Percentiles rank a stretch among this genome's conserved stretches.
Conservation (phyloP, 139 green algal species). For the Gonium pectorale region DNA sequence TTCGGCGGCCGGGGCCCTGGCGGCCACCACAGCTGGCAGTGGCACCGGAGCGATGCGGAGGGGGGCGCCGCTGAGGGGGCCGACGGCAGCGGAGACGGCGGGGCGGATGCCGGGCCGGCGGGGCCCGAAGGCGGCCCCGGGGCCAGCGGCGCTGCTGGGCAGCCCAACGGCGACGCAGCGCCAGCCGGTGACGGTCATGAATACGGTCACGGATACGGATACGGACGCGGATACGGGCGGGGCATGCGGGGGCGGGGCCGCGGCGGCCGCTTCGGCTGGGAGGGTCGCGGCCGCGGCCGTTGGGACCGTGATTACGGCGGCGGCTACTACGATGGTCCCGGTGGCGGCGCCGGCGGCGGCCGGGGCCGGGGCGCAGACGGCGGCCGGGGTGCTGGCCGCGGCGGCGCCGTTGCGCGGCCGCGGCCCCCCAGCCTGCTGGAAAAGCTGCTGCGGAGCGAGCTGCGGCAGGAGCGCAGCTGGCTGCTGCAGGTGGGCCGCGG, state of each 20-base stretch:
- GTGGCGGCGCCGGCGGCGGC: neutral
- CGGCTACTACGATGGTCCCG: neutral
- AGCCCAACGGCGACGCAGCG: neutral
- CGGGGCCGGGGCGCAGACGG: neutral
- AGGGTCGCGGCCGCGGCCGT: neutral
- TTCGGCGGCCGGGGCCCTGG: slow-evolving; percentile 11
- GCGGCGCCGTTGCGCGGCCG: neutral
- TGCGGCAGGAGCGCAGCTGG: slow-evolving; percentile 60
- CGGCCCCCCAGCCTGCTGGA: slow-evolving; percentile 43
- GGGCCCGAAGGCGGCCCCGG: too few relatives aligned
- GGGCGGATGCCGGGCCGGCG: neutral
- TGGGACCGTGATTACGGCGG: neutral
- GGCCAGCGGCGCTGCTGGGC: neutral
- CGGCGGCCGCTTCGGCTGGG: neutral
- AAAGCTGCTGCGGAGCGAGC: slow-evolving; percentile 49
- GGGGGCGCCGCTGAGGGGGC: neutral
- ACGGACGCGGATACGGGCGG: neutral
- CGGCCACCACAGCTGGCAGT: neutral
- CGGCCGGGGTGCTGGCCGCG: neutral
- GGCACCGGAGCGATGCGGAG: neutral
- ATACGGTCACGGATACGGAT: neutral
- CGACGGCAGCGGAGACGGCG: neutral
- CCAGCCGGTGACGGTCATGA: neutral
- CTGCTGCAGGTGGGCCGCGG: slow-evolving; percentile 48
- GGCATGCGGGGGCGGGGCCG: neutral